Evolutionary conservation across 306 rosid species (phyloP), one percentile per base, ranked within the genome.

Genomic region (Potentilla sterilis): DNA sequence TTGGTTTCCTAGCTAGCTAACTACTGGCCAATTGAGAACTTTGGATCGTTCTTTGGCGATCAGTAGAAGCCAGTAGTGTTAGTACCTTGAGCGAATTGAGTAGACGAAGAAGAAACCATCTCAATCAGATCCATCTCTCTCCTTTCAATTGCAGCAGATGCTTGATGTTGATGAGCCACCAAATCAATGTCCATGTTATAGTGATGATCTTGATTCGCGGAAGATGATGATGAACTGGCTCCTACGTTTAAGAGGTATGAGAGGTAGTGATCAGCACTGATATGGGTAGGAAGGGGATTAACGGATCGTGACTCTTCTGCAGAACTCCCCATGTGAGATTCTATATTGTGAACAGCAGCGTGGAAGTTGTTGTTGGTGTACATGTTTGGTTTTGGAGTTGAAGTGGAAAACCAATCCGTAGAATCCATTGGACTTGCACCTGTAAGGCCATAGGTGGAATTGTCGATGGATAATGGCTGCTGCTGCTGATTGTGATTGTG

Each of bases 111-210:
- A 74, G 87, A 77, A 77, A 88, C 80, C 81, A 91, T 78, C 83
- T 91, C 97, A 7, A 87, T 64, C 88, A 88, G 80, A 82, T 88
- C 96, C 86, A 90, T 86, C 80, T 91, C 93, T 46, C 55, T 80
- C 81, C 63, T 85, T 48, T 49, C 87, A 4, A 59, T 52, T 43
- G 47, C 42, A 75, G 72, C 38, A 58, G 40, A 2, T 14, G 44
- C 77, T 74, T 77, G 44, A 13, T 59, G 41, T 57, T 47, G 72
- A 55, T 34, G 85, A 3, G 24, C 24, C 58, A 57, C 80, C 67
- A 82, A 47, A 34, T 83, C 87, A 55, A 52, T 57, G 46, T 63
- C 75, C 51, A 82, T 6, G 52, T 67, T 67, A 58, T 28, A 32
- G 24, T 28, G 28, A 38, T 59, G 74, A 22, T 47, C 32, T n/a